These are phyloP conservation scores for Baorangia bicolor DNA, from an alignment of 768 basidiomycete species.

Conservation along the genomic window DNA sequence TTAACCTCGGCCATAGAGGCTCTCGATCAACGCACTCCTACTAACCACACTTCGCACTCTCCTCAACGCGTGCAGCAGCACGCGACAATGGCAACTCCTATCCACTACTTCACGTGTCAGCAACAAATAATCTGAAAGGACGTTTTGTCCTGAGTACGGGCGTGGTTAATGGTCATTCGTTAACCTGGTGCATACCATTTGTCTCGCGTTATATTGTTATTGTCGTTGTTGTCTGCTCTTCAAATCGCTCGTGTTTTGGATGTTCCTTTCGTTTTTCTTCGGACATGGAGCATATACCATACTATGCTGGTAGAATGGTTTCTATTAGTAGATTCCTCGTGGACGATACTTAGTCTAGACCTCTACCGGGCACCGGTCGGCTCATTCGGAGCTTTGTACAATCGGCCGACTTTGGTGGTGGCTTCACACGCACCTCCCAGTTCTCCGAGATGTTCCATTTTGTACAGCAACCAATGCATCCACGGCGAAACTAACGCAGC, in stretches of 20 bases:
- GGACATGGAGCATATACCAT: conserved; percentile 1
- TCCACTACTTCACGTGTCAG: conserved; percentile 3
- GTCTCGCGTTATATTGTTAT: neutral
- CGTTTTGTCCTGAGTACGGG: neutral
- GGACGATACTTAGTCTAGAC: neutral
- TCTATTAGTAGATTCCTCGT: neutral
- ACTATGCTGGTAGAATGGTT: neutral
- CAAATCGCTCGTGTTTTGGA: neutral
- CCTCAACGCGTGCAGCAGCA: neutral
- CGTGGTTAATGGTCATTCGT: neutral
- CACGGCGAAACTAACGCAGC: conserved; percentile 23
- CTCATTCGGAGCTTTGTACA: conserved; percentile 1
- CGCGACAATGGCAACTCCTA: neutral
- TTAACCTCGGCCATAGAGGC: neutral
- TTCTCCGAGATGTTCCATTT: neutral
- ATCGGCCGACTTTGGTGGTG: conserved; percentile 16
- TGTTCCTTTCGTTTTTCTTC: neutral
- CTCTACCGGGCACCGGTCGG: too few species aligned
- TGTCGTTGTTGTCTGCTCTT: neutral
- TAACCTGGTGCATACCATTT: neutral
- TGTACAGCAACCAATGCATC: conserved; percentile 15
- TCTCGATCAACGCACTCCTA: neutral
- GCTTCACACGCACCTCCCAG: conserved; percentile 7
- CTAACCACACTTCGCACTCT: neutral
- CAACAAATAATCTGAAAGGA: conserved; percentile 13